Percentiles rank a stretch among this genome's conserved stretches.
These are phyloP conservation scores for Lanmaoa rubissima DNA, from an alignment of 768 basidiomycete genomes.

Conservation along the genomic window DNA sequence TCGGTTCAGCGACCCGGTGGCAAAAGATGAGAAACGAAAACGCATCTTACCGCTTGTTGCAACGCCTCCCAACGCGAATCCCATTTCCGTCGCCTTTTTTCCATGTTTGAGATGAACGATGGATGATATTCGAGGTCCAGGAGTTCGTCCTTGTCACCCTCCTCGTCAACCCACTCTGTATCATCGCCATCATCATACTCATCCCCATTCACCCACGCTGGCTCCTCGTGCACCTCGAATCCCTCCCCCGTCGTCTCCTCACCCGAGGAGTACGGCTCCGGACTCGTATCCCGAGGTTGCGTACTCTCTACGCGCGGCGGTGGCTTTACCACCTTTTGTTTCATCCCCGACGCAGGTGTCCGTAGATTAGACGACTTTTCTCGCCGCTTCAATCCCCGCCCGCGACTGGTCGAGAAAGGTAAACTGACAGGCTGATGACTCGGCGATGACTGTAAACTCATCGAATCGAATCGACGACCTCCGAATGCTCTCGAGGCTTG, in stretches of 20 bases:
- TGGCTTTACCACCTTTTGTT: constrained; percentile 46
- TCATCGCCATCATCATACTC: constrained; percentile 31
- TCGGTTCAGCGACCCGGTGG: constrained; percentile 1
- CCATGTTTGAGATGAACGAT: constrained; percentile 59
- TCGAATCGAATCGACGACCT: constrained; percentile 42
- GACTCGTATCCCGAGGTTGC: constrained; percentile 78
- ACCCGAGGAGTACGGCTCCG: constrained; percentile 70
- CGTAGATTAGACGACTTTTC: constrained; percentile 40
- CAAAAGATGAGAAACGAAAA: background rate
- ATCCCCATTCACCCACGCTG: constrained; percentile 33
- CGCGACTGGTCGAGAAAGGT: constrained; percentile 48
- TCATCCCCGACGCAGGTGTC: constrained; percentile 13
- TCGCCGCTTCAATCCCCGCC: constrained; percentile 45
- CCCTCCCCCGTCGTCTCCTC: constrained; percentile 80
- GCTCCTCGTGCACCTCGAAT: constrained; percentile 40
- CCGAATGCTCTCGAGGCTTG: constrained; percentile 54
- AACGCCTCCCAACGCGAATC: constrained; percentile 75
- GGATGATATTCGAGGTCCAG: constrained; percentile 78
- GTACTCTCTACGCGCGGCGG: constrained; percentile 82
- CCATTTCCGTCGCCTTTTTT: constrained; percentile 70
- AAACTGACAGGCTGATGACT: constrained; percentile 37
- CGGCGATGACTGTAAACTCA: constrained; percentile 54
- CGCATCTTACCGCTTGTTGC: constrained; percentile 58
- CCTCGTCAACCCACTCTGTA: constrained; percentile 73
- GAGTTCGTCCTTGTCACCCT: constrained; percentile 67